phyloP scores from a whole-genome alignment of 2,329 filamentous ascomycete species.

The Beauveria asiatica region DNA sequence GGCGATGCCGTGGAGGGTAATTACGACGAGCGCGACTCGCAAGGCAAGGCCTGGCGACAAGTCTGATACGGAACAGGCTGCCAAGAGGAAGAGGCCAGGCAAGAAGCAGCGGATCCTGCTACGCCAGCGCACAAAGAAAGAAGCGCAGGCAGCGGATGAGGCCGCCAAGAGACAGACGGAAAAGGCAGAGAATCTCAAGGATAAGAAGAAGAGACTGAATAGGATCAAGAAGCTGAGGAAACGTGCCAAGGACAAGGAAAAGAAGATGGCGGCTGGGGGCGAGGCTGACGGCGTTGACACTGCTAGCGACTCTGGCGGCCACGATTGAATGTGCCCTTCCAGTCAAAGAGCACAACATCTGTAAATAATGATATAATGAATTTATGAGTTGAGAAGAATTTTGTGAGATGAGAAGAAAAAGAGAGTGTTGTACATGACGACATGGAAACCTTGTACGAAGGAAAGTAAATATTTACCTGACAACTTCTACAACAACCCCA shows the following conservation, averaged over 20 bases:
- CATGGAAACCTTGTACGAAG: too few relatives aligned
- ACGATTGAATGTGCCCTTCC: conserved; percentile 8
- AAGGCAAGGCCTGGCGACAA: conserved; percentile 16
- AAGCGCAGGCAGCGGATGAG: conserved; percentile 31
- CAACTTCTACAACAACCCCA: neutral
- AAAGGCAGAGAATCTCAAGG: conserved; percentile 48
- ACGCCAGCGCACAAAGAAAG: conserved; percentile 35
- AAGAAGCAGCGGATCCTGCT: conserved; percentile 51
- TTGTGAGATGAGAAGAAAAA: neutral
- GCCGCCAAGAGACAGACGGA: conserved; percentile 31
- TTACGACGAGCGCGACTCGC: conserved; percentile 30
- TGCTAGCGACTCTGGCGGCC: conserved; percentile 16
- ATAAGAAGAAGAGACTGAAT: conserved; percentile 50
- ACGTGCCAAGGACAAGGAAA: conserved; percentile 50
- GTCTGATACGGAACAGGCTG: neutral
- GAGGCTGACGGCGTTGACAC: conserved; percentile 14
- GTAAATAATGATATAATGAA: neutral
- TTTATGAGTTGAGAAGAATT: neutral
- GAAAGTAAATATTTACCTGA: too few relatives aligned
- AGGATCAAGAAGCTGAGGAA: conserved; percentile 33
- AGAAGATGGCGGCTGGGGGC: conserved; percentile 32
- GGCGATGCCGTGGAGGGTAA: conserved; percentile 53
- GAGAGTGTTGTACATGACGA: too few relatives aligned
- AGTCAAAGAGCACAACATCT: neutral
- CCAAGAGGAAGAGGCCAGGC: conserved; percentile 38